Conservation (phyloP, 1,284 basidiomycete species). For the Trametes versicolor region DNA sequence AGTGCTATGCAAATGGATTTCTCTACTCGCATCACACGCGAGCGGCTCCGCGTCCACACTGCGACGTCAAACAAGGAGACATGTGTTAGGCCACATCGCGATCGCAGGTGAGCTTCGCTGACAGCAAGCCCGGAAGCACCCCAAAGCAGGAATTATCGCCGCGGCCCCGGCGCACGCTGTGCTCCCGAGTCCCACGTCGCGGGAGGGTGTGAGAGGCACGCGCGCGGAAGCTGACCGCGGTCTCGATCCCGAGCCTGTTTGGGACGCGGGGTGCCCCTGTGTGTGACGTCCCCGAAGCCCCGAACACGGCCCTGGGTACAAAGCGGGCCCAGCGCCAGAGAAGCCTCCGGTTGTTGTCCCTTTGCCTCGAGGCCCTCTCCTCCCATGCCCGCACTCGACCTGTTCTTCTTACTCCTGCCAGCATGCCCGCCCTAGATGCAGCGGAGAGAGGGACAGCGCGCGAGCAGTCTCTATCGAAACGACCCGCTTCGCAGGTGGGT, state of each 20-base stretch:
- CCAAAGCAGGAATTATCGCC: neutral
- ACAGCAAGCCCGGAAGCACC: slow-evolving; percentile 2
- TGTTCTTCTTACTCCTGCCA: neutral
- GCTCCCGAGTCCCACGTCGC: neutral
- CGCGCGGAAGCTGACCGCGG: neutral
- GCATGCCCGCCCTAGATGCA: neutral
- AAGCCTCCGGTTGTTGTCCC: neutral
- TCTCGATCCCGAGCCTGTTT: neutral
- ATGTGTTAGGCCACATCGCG: neutral
- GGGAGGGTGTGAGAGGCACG: neutral
- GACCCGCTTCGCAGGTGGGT: neutral
- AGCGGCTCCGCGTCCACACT: neutral
- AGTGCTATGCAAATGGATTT: neutral
- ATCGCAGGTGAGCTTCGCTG: slow-evolving; percentile 5
- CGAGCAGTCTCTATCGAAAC: neutral
- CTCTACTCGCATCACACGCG: neutral
- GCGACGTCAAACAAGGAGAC: neutral
- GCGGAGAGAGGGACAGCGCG: neutral
- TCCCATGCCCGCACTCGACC: neutral
- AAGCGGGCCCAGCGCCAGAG: neutral
- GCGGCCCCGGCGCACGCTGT: neutral
- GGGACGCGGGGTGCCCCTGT: neutral
- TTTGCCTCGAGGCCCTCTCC: neutral
- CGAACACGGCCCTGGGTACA: slow-evolving; percentile 1
- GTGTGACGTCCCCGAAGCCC: neutral